Conservation (phyloP, 1,284 basidiomycete genomes). For the Lignosus rhinocerotis region DNA sequence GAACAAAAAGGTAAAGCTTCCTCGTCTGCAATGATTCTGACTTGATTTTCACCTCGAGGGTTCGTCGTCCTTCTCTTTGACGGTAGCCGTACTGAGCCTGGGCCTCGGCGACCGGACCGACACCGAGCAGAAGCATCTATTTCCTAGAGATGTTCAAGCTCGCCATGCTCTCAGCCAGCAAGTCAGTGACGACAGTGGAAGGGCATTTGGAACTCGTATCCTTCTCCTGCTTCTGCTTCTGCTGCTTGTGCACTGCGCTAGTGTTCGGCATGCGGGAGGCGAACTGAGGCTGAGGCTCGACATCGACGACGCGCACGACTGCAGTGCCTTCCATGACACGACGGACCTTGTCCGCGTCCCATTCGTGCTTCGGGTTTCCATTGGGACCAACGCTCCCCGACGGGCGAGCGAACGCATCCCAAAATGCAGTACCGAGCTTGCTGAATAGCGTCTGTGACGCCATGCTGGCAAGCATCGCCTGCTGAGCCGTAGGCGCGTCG, state of each 20-base stretch:
- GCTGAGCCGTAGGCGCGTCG: slow-evolving; percentile 37
- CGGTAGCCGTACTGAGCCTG: no score
- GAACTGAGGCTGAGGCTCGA: slow-evolving; percentile 43
- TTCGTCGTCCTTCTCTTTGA: background rate
- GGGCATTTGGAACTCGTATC: slow-evolving; percentile 24
- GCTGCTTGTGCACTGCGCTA: slow-evolving; percentile 3
- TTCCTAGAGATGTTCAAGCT: slow-evolving; percentile 57
- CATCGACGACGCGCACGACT: slow-evolving; percentile 71
- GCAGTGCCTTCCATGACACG: slow-evolving; percentile 77
- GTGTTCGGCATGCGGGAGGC: slow-evolving; percentile 3
- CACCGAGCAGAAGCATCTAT: background rate
- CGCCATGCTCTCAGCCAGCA: slow-evolving; percentile 66
- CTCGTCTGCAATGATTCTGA: background rate
- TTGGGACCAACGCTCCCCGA: slow-evolving; percentile 22
- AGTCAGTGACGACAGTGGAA: slow-evolving; percentile 38
- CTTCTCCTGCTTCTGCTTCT: slow-evolving; percentile 1
- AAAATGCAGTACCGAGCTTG: slow-evolving; percentile 72
- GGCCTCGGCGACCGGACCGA: no score
- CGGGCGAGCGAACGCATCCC: slow-evolving; percentile 74
- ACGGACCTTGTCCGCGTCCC: slow-evolving; percentile 77
- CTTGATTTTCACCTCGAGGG: background rate
- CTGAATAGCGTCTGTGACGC: slow-evolving; percentile 70
- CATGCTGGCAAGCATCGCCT: slow-evolving; percentile 60
- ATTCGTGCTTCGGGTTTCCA: slow-evolving; percentile 35
- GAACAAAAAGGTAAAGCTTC: slow-evolving; percentile 8